Conservation (phyloP, 345 rosid genomes). For the Eucalyptus melliodora region DNA sequence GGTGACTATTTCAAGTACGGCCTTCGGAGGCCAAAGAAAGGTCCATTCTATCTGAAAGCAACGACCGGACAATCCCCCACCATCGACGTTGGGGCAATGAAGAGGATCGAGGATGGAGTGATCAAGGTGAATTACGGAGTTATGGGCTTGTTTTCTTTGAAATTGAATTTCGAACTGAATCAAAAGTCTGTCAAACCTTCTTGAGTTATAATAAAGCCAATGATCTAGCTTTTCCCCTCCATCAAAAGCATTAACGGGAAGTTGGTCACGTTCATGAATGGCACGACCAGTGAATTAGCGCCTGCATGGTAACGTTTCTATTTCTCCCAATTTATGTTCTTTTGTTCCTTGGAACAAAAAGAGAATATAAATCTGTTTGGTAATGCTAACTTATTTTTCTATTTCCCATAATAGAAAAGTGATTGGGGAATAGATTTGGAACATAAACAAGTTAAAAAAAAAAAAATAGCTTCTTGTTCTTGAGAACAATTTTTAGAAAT, state of each 20-base stretch:
- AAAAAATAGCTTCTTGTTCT: too few species aligned
- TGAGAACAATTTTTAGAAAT: rapidly evolving
- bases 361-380: rapidly evolving
- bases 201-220: not conserved
- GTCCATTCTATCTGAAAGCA: slow-evolving; percentile 19
- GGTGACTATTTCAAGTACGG: slow-evolving; percentile 7
- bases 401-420: too few species aligned
- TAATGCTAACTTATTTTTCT: too few species aligned
- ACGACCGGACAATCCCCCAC: slow-evolving; percentile 29
- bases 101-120: slow-evolving; percentile 14
- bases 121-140: not conserved
- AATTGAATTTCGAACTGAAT: not conserved
- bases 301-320: too few species aligned
- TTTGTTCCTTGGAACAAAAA: too few species aligned
- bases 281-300: not conserved
- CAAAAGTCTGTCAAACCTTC: not conserved
- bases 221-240: slow-evolving; percentile 11
- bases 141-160: not conserved
- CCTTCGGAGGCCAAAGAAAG: slow-evolving; percentile 14
- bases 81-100: slow-evolving; percentile 35
- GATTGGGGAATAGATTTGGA: rapidly evolving
- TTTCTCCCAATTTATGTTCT: too few species aligned
- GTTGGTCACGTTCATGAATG: slow-evolving; percentile 9
- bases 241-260: slow-evolving; percentile 11
- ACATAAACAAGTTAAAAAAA: too few species aligned